A percentile compares a stretch with the other conserved stretches of the same genome.
Conservation (phyloP, 768 basidiomycete species). For the Boletellus ananas region DNA sequence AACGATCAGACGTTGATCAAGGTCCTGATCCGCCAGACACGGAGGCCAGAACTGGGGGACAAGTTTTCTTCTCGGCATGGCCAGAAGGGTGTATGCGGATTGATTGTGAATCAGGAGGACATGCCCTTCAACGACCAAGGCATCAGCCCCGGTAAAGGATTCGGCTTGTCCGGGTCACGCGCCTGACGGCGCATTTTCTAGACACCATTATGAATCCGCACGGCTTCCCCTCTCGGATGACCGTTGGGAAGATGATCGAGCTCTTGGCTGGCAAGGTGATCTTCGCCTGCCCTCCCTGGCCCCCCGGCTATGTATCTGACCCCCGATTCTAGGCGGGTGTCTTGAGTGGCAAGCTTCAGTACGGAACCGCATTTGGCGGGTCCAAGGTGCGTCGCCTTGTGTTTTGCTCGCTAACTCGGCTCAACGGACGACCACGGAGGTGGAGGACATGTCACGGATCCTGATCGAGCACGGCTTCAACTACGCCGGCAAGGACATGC, state of each 20-base stretch:
- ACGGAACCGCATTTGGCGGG: conserved; percentile 96
- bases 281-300: neutral
- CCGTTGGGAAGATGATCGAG: conserved; percentile 99
- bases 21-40: conserved; percentile 93
- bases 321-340: conserved; percentile 71
- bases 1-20: conserved; percentile 97
- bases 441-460: conserved; percentile 97
- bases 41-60: conserved; percentile 94
- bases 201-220: conserved; percentile 99
- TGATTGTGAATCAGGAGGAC: conserved; percentile 98
- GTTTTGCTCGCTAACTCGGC: conserved; percentile 2
- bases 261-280: conserved; percentile 87
- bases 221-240: conserved; percentile 99
- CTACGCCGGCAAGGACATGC: conserved; percentile 98
- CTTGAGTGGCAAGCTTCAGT: conserved; percentile 81
- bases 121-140: conserved; percentile 99
- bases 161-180: conserved; percentile 5
- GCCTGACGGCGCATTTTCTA: conserved; percentile 27
- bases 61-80: conserved; percentile 98
- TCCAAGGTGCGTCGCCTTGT: conserved; percentile 63
- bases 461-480: conserved; percentile 93
- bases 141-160: conserved; percentile 74
- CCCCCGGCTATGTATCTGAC: conserved; percentile 2
- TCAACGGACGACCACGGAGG: conserved; percentile 40
- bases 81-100: conserved; percentile 97